A percentile compares a stretch with the other conserved stretches of the same genome.
Conservation (phyloP, 192 early-diverging fungal species). For the Entomortierella lignicola region DNA sequence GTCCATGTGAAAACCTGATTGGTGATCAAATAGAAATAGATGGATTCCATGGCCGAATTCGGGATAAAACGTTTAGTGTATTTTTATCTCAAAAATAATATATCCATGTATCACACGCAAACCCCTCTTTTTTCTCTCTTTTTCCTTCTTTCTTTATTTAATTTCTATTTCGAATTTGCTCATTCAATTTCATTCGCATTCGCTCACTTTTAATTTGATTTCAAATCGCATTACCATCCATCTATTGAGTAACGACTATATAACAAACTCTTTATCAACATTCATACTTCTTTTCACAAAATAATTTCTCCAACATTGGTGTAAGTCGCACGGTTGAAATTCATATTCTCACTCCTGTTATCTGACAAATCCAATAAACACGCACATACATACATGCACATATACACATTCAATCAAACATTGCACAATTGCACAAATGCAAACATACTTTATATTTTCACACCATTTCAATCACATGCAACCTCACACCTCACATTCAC, state of each 20-base stretch:
- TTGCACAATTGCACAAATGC: too few species aligned
- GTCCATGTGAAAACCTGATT: background rate
- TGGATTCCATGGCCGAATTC: background rate
- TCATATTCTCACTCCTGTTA: background rate
- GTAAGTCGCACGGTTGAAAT: slow-evolving; percentile 3
- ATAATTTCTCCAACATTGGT: background rate
- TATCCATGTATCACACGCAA: too few species aligned
- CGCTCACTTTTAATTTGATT: background rate
- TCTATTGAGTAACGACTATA: too few species aligned
- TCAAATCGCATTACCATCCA: too few species aligned
- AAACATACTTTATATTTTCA: background rate
- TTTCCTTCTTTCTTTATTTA: background rate
- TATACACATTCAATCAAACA: background rate
- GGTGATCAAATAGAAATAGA: background rate
- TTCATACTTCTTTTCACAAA: background rate
- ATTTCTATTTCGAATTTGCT: background rate
- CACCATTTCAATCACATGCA: background rate
- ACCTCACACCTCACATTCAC: too few species aligned
- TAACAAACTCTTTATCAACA: too few species aligned
- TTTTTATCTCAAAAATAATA: background rate
- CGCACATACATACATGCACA: background rate
- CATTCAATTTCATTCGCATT: background rate
- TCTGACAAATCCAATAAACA: background rate
- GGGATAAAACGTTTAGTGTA: background rate
- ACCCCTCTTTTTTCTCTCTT: background rate